Conservation (phyloP, 805 yeast genomes). For the Starmera amethionina region DNA sequence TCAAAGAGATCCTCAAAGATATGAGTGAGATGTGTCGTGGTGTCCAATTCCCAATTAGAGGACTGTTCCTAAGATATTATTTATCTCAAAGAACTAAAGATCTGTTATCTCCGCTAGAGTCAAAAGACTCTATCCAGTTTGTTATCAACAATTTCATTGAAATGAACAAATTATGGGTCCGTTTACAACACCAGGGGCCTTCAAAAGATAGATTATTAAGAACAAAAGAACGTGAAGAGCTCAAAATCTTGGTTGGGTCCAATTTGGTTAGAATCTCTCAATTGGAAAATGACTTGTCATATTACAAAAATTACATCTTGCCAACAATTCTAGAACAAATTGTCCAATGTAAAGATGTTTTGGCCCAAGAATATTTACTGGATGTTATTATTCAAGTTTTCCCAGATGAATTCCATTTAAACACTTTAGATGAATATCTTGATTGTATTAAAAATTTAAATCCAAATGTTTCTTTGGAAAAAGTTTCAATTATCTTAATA, state of each 20-base stretch:
- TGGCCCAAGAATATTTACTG: constrained; percentile 86
- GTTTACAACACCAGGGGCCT: constrained; percentile 93
- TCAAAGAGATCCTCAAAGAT: constrained; percentile 81
- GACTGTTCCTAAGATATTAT: constrained; percentile 83
- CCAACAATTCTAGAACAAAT: constrained; percentile 84
- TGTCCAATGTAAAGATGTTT: constrained; percentile 80
- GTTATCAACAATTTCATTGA: constrained; percentile 83
- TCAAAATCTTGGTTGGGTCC: constrained; percentile 87
- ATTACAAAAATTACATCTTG: constrained; percentile 41
- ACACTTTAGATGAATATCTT: constrained; percentile 59
- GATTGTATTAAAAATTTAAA: constrained; percentile 56
- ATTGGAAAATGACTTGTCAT: constrained; percentile 54
- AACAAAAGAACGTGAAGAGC: constrained; percentile 71
- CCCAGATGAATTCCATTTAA: constrained; percentile 84
- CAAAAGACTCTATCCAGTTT: constrained; percentile 66
- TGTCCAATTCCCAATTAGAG: constrained; percentile 91
- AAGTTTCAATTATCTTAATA: constrained; percentile 59
- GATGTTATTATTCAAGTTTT: constrained; percentile 92
- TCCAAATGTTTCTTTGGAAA: constrained; percentile 60
- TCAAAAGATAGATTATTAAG: constrained; percentile 71
- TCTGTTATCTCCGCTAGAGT: constrained; percentile 19
- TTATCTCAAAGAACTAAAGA: constrained; percentile 70
- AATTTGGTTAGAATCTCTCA: constrained; percentile 85
- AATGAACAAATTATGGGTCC: constrained; percentile 97
- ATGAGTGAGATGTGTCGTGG: constrained; percentile 98